These are phyloP conservation scores for Vitis riparia DNA, from an alignment of 164 flowering plant genomes.

Conservation along the genomic window DNA sequence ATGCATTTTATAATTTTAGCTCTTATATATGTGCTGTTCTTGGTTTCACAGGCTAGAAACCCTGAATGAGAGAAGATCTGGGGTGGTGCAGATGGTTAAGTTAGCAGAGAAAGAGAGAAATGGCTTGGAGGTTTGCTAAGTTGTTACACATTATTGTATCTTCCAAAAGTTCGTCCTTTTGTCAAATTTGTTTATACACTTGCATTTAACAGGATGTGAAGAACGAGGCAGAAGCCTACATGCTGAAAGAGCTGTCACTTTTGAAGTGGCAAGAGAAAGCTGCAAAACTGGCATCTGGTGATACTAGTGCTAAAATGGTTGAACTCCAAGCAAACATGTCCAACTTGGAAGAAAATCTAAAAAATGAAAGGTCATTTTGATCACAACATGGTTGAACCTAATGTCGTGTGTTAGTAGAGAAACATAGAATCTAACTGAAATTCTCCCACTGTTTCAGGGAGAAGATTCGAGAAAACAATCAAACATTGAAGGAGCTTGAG, in stretches of 20 bases:
- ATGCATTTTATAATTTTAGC: not conserved
- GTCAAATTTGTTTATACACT: not conserved
- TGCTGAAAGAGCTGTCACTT: conserved; percentile 82
- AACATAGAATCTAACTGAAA: not conserved
- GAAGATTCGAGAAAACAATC: conserved; percentile 56
- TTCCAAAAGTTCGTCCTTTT: not conserved
- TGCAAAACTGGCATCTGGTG: conserved; percentile 72
- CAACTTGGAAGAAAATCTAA: conserved; percentile 62
- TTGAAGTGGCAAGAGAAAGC: conserved; percentile 96
- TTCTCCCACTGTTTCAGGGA: conserved; percentile 44
- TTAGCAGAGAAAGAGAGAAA: conserved; percentile 97
- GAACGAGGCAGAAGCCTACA: conserved; percentile 93
- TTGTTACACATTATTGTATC: not conserved
- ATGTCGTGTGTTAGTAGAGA: not conserved
- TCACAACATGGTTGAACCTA: not conserved
- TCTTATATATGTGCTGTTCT: not conserved
- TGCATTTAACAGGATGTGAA: conserved; percentile 63
- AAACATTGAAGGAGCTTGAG: conserved; percentile 78
- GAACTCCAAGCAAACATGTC: conserved; percentile 59
- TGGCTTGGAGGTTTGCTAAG: conserved; percentile 67
- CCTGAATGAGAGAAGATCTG: conserved; percentile 84
- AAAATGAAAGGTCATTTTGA: conserved; percentile 61
- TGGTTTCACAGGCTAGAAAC: conserved; percentile 59
- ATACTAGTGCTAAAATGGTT: conserved; percentile 43
- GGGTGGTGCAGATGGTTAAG: conserved; percentile 97